Evolutionary conservation across 1,284 basidiomycete species (phyloP).

Genomic region (Sporisorium exsertum): DNA sequence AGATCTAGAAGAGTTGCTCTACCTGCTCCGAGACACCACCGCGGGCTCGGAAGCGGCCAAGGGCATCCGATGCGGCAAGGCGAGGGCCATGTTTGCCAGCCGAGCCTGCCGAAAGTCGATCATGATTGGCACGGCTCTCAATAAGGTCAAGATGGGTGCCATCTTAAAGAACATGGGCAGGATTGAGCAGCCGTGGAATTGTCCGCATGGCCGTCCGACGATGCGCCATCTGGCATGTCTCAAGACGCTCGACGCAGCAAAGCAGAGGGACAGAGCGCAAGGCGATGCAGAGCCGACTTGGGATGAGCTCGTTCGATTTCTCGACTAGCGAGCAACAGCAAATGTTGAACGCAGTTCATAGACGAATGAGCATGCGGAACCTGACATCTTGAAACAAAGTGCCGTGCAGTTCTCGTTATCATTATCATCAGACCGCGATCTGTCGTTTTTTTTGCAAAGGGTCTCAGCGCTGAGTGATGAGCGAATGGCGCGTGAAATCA

Average conservation of each 20-base stretch:
- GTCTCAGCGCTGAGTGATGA: slow-evolving; percentile 4
- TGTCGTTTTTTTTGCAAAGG: not conserved
- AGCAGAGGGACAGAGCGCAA: not conserved
- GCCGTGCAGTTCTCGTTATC: not conserved
- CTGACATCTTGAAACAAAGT: not conserved
- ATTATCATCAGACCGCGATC: not conserved
- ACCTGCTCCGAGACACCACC: slow-evolving; percentile 82
- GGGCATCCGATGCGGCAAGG: slow-evolving; percentile 86
- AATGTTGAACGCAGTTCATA: not conserved
- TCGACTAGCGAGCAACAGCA: slow-evolving; percentile 4
- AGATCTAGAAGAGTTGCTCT: slow-evolving; percentile 92
- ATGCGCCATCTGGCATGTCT: slow-evolving; percentile 76
- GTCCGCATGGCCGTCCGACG: slow-evolving; percentile 94
- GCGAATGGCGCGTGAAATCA: slow-evolving; percentile 15
- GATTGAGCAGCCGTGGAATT: slow-evolving; percentile 97
- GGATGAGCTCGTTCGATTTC: slow-evolving; percentile 21
- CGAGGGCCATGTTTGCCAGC: slow-evolving; percentile 95
- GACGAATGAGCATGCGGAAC: not conserved
- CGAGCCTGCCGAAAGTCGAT: slow-evolving; percentile 94
- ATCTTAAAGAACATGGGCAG: slow-evolving; percentile 91
- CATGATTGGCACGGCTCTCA: slow-evolving; percentile 92
- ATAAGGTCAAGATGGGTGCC: slow-evolving; percentile 79
- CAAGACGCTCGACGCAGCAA: slow-evolving; percentile 15
- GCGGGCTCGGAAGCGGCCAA: slow-evolving; percentile 75
- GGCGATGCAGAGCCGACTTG: slow-evolving; percentile 13